Evolutionary conservation across 179 eudicot species (phyloP).

Genomic region (Gypsophila paniculata): DNA sequence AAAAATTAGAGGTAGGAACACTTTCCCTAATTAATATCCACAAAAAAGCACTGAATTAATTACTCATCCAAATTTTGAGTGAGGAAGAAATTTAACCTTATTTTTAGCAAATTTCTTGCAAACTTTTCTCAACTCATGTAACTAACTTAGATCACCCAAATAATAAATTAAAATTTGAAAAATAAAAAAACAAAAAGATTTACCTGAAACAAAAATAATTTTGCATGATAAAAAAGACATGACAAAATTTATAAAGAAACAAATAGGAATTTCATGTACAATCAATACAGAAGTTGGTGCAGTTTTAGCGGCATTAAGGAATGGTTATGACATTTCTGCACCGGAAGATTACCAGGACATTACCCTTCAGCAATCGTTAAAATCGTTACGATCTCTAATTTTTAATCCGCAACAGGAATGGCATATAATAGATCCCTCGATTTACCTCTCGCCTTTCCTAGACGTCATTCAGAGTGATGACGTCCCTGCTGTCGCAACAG

Average conservation of each 20-base stretch:
- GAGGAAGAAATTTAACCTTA: background rate
- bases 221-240: background rate
- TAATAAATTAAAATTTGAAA: background rate
- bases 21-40: background rate
- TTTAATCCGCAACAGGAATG: conserved; percentile 83
- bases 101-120: conserved; percentile 10
- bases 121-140: conserved; percentile 14
- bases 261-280: conserved; percentile 73
- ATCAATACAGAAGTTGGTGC: conserved; percentile 84
- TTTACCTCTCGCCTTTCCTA: conserved; percentile 72
- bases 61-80: background rate
- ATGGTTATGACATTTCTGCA: conserved; percentile 33
- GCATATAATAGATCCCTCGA: conserved; percentile 63
- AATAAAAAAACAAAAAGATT: background rate
- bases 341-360: conserved; percentile 52
- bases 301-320: conserved; percentile 65
- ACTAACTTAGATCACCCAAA: conserved; percentile 13
- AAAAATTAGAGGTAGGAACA: background rate
- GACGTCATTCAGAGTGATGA: conserved; percentile 81
- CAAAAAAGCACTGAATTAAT: background rate
- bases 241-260: conserved; percentile 43
- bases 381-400: conserved; percentile 58
- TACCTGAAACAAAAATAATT: background rate
- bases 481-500: conserved; percentile 68
- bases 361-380: conserved; percentile 52